Evolutionary conservation across 352 stramenopile genomes (phyloP), one percentile per base, ranked within the genome.

Genomic region (Pythium pyrilobum): DNA sequence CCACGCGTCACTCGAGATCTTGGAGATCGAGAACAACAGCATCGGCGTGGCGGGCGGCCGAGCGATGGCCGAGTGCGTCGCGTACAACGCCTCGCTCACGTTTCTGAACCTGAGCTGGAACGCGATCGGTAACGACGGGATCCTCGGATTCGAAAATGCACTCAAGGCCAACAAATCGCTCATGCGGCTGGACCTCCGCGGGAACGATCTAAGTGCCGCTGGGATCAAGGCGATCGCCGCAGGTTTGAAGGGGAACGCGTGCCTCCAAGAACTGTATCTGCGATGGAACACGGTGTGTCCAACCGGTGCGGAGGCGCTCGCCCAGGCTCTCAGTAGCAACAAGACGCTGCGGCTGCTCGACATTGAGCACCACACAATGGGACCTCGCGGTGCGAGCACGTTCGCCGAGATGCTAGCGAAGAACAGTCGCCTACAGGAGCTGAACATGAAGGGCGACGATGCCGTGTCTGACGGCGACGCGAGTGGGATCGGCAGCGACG

Each of bases 31-130:
- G 55, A 82, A 89, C 51, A 92, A 92, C 51, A 27, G 48, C 1
- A 58, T 92, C 3, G 64, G 74, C 2, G 51, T 65, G 8, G 52
- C 63, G 16, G 78, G 81, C 3, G 81, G 81, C 4, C 55, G 64
- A 4, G 78, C 78, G 13, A 68, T 92, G 52, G 62, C 59, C 8
- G 81, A 89, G 52, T 83, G 69, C 39, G 63, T 92, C 21, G 58
- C 70, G 25, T 76, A 64, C 57, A 92, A 86, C 47, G 52, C 18
- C 20, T 79, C 76, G 23, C 62, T 92, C 10, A 85, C 62, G 5
- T 74, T 66, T 34, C 61, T 92, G 4, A 92, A 92, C 44, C 62
- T 92, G 39, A 92, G 81, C 65, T 92, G 78, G 78, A 89, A 87
- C 38, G 56, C 72, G 13, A 67, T 92, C 18, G 73, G 77, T 24